Evolutionary conservation across 805 yeast genomes (phyloP), one percentile per base, ranked within the genome.

Genomic region (Saccharomyces eubayanus): DNA sequence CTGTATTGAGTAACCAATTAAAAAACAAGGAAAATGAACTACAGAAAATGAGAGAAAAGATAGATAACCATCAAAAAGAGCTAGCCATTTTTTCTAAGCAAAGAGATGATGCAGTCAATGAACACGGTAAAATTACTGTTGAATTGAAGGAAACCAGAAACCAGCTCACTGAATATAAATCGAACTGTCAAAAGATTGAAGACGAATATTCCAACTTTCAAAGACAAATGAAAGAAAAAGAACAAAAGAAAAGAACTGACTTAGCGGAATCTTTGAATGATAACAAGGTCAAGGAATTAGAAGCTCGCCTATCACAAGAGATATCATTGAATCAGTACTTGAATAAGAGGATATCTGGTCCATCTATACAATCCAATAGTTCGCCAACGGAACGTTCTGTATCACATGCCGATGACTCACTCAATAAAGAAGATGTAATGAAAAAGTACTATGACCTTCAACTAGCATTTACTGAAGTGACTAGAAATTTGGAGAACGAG

Each of bases 401-500:
- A 46, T 69, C 65, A 20, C 61, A 68, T 43, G 66, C 43, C 21
- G 43, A 36, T 12, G 43, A 43, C 28, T 29, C 54, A 11, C 10
- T 29, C 45, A 50, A 30, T n/a, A 53, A 41, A 8, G 58, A 58
- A 28, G 61, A 62, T 14, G n/a, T 59, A 14, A 11, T 53, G 12
- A 46, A 29, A 21, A 53, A 31, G 1, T 79, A 73, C 60, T 75
- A 78, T 11, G 69, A 69, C 30, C 68, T 83, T 58, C 79, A 77
- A 51, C 65, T 80, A 8, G 78, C 79, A 55, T 64, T 83, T 24
- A 78, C 80, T 55, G 86, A 82, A 54, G 74, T 73, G 21, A 71
- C 75, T 55, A 82, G 81, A 9, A 62, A 72, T 2, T 59, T 82
- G 51, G 72, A 80, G 47, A 77, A 73, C 40, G 83, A 80, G 60